Percentiles rank a stretch among this genome's conserved stretches.
phyloP scores from a whole-genome alignment of 495 filamentous ascomycete genomes.

The Arthonia radiata region DNA sequence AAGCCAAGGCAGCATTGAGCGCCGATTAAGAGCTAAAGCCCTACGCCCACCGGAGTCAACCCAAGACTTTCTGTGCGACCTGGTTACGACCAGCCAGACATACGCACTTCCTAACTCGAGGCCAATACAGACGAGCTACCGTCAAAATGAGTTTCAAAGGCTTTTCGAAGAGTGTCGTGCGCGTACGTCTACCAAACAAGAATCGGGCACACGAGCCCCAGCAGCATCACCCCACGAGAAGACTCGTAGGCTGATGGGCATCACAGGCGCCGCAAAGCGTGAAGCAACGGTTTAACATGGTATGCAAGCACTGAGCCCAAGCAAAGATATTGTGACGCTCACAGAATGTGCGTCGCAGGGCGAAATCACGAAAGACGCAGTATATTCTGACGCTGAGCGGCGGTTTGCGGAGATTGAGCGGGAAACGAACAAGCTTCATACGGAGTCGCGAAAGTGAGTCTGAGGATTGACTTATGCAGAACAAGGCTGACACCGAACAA shows the following conservation, averaged over 20 bases:
- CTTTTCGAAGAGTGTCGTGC: background rate
- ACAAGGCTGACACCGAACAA: constrained; percentile 6
- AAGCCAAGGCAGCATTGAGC: too few species aligned
- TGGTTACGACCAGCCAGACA: too few species aligned
- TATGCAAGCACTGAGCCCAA: constrained; percentile 9
- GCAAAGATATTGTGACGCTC: constrained; percentile 2
- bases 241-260: background rate
- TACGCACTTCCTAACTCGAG: too few species aligned
- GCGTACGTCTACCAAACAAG: background rate
- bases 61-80: too few species aligned
- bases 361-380: constrained; percentile 76
- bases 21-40: too few species aligned
- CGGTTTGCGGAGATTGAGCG: constrained; percentile 80
- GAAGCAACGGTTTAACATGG: constrained; percentile 75
- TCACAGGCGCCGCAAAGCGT: constrained; percentile 71
- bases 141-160: background rate
- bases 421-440: constrained; percentile 90
- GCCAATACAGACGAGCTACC: too few species aligned
- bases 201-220: too few species aligned
- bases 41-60: too few species aligned
- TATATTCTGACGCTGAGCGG: constrained; percentile 85
- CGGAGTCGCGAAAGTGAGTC: constrained; percentile 63
- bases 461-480: background rate
- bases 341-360: constrained; percentile 20
- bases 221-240: background rate